These are phyloP conservation scores for Polytrichum formosum DNA, from an alignment of 225 moss, liverwort and hornwort genomes.

Conservation along the genomic window DNA sequence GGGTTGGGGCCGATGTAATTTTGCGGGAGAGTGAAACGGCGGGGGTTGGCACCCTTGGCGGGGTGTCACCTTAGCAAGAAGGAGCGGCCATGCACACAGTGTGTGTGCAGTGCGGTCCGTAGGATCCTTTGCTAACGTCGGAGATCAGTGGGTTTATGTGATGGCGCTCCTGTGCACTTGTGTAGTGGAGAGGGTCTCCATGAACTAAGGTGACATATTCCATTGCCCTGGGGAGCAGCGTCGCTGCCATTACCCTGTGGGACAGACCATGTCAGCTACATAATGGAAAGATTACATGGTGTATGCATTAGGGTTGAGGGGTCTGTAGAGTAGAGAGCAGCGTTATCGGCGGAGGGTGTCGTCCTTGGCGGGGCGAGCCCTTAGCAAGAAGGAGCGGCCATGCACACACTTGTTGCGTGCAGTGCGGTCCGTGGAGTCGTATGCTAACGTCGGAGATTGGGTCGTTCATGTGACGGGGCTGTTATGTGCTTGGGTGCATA, in stretches of 20 bases:
- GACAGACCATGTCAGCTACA: slow-evolving; percentile 45
- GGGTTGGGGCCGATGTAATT: too few species aligned
- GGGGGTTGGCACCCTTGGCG: slow-evolving; percentile 31
- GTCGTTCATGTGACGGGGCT: too few species aligned
- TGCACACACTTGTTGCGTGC: too few species aligned
- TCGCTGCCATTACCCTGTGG: slow-evolving; percentile 41
- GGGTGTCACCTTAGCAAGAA: slow-evolving; percentile 19
- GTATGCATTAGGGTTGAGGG: too few species aligned
- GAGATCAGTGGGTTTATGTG: background rate
- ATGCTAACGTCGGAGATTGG: too few species aligned
- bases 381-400: too few species aligned
- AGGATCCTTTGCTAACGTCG: slow-evolving; percentile 36
- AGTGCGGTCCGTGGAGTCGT: too few species aligned
- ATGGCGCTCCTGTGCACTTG: background rate
- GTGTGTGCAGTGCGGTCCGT: slow-evolving; percentile 15
- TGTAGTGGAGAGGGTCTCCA: background rate
- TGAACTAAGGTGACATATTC: slow-evolving; percentile 25
- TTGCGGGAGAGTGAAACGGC: slow-evolving; percentile 6
- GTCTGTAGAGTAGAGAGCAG: too few species aligned
- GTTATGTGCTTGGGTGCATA: too few species aligned
- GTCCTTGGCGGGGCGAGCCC: slow-evolving; percentile 3
- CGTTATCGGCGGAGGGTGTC: slow-evolving; percentile 21
- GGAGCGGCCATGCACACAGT: slow-evolving; percentile 22
- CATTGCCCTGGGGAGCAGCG: slow-evolving; percentile 52
- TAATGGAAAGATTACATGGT: background rate